Base-by-base conservation (phyloP, 2,329 filamentous ascomycete genomes). In the Fusarium incarnatum region DNA sequence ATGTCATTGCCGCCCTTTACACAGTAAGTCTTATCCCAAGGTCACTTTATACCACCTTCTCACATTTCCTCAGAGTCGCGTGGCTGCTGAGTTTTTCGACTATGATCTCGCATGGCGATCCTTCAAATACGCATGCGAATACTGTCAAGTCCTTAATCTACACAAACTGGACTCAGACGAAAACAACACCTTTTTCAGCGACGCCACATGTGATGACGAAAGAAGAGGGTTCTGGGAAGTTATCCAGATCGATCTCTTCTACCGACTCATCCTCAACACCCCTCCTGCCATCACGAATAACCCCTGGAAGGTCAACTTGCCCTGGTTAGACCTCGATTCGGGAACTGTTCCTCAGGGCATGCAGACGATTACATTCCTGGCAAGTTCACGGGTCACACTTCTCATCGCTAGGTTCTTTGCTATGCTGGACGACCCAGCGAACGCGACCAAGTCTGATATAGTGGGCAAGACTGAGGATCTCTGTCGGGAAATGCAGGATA, bases 221-320 rank as follows among this genome's bases (percentile, higher is more conserved):
- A 72, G 77, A 11, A 73, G 73, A 25, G 75, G 73, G 0, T 77
- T 78, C 28, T 79, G 77, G 77, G 75, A 78, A n/a, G 71, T 79
- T 5, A 73, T 79, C 2, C 76, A 79, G 27, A 69, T 77, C 16
- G 77, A 79, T 25, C 70, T 77, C 16, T 79, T 77, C 53, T 78
- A 75, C 56, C 71, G 77, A 1, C 73, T 79, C 1, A 56, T 79
- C 1, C 70, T 76, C 52, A 76, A 79, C 27, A 77, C 73, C 5
- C 77, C 77, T 11, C 76, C 77, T 0, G 67, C 64, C 2, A 70
- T 79, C 6, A 74, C 76, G 0, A 68, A 72, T 41, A 73, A 75
- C 30, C 60, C 68, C 0, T 79, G 77, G 77, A 74, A 73, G 28
- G 77, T 79, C 49, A 79, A 79, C 37, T 40, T 79, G 8, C 77